phyloP scores from a whole-genome alignment of 1,139 yeast genomes.

The Hansenula sp. region DNA sequence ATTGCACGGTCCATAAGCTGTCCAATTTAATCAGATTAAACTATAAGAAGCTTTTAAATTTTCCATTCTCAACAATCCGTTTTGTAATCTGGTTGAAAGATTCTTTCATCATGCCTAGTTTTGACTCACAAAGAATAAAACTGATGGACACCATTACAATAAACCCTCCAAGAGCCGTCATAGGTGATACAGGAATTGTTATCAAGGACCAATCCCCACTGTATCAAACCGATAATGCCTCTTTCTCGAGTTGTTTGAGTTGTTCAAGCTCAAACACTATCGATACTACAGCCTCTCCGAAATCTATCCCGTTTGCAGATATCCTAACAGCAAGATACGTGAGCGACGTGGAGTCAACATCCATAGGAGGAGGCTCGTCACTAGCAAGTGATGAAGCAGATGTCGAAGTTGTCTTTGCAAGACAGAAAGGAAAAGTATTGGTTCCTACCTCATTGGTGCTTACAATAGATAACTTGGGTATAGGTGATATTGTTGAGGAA shows the following conservation, averaged over 20 bases:
- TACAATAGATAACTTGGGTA: constrained; percentile 11
- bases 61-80: no score
- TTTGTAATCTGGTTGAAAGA: no score
- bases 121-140: constrained; percentile 1
- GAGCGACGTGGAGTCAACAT: background rate
- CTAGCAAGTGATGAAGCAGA: background rate
- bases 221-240: constrained; percentile 7
- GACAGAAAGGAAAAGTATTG: constrained; percentile 8
- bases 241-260: constrained; percentile 12
- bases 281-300: constrained; percentile 1
- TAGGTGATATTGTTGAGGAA: constrained; percentile 26
- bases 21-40: no score
- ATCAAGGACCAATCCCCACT: constrained; percentile 12
- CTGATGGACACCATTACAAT: background rate
- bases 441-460: constrained; percentile 14
- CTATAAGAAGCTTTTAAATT: no score
- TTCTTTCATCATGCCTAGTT: constrained; percentile 22
- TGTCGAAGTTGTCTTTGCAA: constrained; percentile 16
- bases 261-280: constrained; percentile 5
- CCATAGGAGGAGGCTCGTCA: background rate
- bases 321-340: constrained; percentile 13
- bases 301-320: constrained; percentile 18
- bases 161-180: constrained; percentile 7
- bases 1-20: no score
- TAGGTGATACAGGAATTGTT: constrained; percentile 15